These are phyloP conservation scores for Heterobasidion parviporum DNA, from an alignment of 1,284 basidiomycete species.

Conservation along the genomic window DNA sequence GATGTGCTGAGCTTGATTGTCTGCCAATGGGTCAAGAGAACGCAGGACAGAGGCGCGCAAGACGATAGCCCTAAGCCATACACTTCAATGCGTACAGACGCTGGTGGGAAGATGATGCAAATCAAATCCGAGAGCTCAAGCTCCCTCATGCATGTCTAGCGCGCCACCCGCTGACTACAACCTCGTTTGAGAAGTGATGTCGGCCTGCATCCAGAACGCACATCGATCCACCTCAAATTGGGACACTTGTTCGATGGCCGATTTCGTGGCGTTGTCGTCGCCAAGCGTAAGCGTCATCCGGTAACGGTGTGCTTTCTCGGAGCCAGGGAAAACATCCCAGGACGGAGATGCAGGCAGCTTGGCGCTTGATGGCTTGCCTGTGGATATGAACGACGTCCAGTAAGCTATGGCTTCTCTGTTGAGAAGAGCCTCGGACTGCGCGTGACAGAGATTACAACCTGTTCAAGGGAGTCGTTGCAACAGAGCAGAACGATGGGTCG, in stretches of 20 bases:
- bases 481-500: background rate
- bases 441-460: background rate
- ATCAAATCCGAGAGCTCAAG: background rate
- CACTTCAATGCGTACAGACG: no score
- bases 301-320: background rate
- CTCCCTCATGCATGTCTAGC: background rate
- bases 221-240: conserved; percentile 14
- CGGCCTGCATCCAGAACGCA: conserved; percentile 12
- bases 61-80: no score
- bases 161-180: background rate
- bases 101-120: no score
- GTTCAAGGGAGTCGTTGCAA: background rate
- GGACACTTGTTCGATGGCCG: conserved; percentile 10
- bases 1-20: no score
- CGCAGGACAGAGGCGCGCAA: no score
- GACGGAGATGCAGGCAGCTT: conserved; percentile 17
- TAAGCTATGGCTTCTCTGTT: conserved; percentile 33
- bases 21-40: no score
- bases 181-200: conserved; percentile 1
- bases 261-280: conserved; percentile 8
- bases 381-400: conserved; percentile 35
- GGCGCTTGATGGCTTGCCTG: conserved; percentile 26
- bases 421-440: conserved; percentile 30
- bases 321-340: conserved; percentile 19
- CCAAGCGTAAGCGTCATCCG: conserved; percentile 18